These are phyloP conservation scores for Malus sylvestris DNA, from an alignment of 306 rosid species.

Conservation along the genomic window DNA sequence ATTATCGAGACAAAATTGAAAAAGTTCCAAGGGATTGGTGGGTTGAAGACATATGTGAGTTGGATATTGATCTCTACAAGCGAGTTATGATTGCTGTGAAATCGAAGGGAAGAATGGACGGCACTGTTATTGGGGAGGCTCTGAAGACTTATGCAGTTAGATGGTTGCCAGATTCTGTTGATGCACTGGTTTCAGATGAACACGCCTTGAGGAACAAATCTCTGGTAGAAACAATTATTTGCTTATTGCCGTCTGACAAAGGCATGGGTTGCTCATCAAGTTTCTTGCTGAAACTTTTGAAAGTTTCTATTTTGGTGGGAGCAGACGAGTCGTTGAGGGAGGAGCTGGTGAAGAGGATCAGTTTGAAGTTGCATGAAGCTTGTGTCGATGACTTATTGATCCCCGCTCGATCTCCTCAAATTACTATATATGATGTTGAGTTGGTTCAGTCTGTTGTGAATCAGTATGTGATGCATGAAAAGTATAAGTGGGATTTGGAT, in stretches of 20 bases:
- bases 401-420: slow-evolving; percentile 65
- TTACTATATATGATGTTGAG: slow-evolving; percentile 55
- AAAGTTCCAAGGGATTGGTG: slow-evolving; percentile 92
- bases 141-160: slow-evolving; percentile 70
- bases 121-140: slow-evolving; percentile 86
- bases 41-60: slow-evolving; percentile 96
- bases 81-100: slow-evolving; percentile 74
- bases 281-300: slow-evolving; percentile 79
- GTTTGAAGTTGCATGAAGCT: slow-evolving; percentile 76
- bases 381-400: slow-evolving; percentile 61
- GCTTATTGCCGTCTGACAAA: slow-evolving; percentile 66
- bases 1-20: slow-evolving; percentile 42
- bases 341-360: slow-evolving; percentile 51
- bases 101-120: slow-evolving; percentile 96
- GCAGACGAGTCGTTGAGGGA: slow-evolving; percentile 54
- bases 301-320: slow-evolving; percentile 78
- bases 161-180: slow-evolving; percentile 92
- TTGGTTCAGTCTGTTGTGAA: slow-evolving; percentile 60
- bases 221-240: slow-evolving; percentile 77
- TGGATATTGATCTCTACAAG: slow-evolving; percentile 84
- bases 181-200: slow-evolving; percentile 67
- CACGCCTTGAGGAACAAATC: slow-evolving; percentile 66
- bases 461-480: slow-evolving; percentile 40
- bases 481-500: slow-evolving; percentile 23
- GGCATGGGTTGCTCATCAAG: slow-evolving; percentile 63